Evolutionary conservation across 352 stramenopile species (phyloP), one percentile per base, ranked within the genome.

Genomic region (Globisporangium rhizosaccharum): DNA sequence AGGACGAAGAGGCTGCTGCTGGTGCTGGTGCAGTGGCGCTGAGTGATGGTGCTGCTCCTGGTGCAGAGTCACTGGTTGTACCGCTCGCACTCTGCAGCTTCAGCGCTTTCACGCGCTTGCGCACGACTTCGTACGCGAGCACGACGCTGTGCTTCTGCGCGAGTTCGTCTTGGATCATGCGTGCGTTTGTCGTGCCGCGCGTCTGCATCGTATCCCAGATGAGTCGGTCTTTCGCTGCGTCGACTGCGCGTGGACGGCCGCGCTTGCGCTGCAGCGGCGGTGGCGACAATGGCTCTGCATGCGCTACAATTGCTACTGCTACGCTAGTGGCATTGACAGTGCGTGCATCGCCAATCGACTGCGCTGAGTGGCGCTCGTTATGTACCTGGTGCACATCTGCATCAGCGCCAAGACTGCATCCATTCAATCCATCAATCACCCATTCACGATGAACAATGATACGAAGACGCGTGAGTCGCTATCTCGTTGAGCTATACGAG

Each of bases 51-150:
- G 36, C 23, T 25, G 23, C 2, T 23, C 20, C 33, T 44, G 9
- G 17, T 58, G n/a, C 7, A 51, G 9, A 26, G 11, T 33, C 47
- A 23, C 15, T 15, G 1, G 3, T 7, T 7, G 9, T 23, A 4
- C 8, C 37, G 36, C 5, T 33, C 14, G 3, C 12, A 1, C 17
- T 46, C 49, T 57, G 49, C 39, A 57, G 42, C 26, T 42, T 26
- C 37, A 74, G 48, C 51, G 65, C 48, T 48, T 69, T 72, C 36
- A 71, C 55, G 3, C 52, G 61, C 25, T 51, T 57, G 8, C 61
- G 53, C 9, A 78, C 49, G 33, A 67, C 59, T 46, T 76, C 68
- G 51, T 73, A 70, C 33, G 62, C 62, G 26, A 75, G 42, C n/a
- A 48, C 55, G 25, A 65, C 42, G 17, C 56, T 71, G 51, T 71